These are phyloP conservation scores for Astragalus glycyphyllos DNA, from an alignment of 306 rosid genomes.

Conservation along the genomic window DNA sequence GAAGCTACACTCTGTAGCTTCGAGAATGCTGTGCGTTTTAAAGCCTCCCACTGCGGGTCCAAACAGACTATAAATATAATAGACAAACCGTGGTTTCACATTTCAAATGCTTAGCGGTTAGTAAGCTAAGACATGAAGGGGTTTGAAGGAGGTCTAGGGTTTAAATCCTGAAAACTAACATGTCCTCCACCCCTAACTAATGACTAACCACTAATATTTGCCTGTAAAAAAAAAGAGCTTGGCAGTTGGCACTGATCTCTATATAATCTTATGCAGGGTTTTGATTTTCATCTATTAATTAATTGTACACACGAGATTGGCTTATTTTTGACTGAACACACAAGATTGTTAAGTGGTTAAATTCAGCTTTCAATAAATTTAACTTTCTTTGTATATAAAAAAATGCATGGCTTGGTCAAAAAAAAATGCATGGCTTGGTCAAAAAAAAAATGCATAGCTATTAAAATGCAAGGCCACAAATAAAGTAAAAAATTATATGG, in stretches of 20 bases:
- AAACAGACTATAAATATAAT: not conserved
- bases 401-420: too few relatives aligned
- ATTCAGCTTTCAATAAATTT: not conserved
- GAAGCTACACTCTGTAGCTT: too few relatives aligned
- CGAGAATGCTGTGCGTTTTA: too few relatives aligned
- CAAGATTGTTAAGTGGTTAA: not conserved
- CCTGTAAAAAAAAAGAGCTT: not conserved
- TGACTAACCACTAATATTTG: too few relatives aligned
- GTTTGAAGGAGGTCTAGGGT: too few relatives aligned
- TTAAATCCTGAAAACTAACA: too few relatives aligned
- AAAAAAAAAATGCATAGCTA: constrained; percentile 5
- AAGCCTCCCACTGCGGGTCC: too few relatives aligned
- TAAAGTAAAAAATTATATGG: not conserved
- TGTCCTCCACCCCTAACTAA: too few relatives aligned
- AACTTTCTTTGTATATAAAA: constrained; percentile 8
- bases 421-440: too few relatives aligned
- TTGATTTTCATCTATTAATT: not conserved
- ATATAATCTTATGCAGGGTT: not conserved
- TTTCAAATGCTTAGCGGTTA: not conserved
- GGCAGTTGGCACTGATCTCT: not conserved
- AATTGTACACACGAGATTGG: too few relatives aligned
- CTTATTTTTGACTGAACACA: not conserved
- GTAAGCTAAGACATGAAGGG: not conserved
- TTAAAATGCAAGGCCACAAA: constrained; percentile 10
- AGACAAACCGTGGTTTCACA: constrained; percentile 9